phyloP scores from a whole-genome alignment of 2,329 filamentous ascomycete species.

The Aspergillus niger region DNA sequence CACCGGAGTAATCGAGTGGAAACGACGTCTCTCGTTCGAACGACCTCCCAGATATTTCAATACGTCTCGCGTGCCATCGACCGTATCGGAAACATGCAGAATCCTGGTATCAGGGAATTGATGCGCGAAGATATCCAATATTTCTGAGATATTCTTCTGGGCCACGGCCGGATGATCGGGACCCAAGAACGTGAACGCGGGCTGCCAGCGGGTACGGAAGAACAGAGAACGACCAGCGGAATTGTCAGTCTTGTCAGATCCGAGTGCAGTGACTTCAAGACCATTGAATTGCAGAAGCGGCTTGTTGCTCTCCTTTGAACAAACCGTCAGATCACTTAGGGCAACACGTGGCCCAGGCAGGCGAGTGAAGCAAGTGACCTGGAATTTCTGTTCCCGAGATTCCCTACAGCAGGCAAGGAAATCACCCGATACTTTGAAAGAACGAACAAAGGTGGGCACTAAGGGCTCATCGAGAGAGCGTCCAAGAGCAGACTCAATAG shows the following conservation, averaged over 20 bases:
- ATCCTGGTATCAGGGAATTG: neutral
- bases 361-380: neutral
- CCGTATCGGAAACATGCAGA: neutral
- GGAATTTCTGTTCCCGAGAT: no score
- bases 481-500: neutral
- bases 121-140: neutral
- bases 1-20: neutral
- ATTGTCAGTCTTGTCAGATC: neutral
- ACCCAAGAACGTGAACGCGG: neutral
- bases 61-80: neutral
- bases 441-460: neutral
- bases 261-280: neutral
- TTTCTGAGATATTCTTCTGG: neutral
- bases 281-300: neutral
- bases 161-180: neutral
- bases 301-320: neutral
- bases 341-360: no score
- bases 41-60: neutral
- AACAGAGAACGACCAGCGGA: neutral
- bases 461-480: neutral
- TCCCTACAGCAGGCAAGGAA: no score
- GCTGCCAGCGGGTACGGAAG: neutral
- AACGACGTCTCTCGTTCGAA: neutral
- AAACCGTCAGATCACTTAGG: neutral
- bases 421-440: neutral